Evolutionary conservation across 176 grass and related monocot species (phyloP).

Genomic region (Rhynchospora tenuis): DNA sequence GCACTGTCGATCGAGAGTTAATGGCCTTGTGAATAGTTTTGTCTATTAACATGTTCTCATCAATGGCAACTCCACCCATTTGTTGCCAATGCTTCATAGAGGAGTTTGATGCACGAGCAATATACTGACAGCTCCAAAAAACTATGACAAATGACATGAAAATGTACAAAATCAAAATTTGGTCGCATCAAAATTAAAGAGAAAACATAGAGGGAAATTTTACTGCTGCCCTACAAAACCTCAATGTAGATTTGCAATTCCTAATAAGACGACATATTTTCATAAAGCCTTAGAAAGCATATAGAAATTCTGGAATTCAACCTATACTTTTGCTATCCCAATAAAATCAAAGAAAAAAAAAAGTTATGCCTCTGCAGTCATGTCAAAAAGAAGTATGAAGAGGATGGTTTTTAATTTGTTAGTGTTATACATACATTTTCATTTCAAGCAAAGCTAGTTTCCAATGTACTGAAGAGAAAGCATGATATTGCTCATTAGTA

Average conservation of each 20-base stretch:
- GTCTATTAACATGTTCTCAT: slow-evolving; percentile 90
- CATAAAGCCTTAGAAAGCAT: not conserved
- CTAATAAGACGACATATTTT: not conserved
- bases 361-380: not conserved
- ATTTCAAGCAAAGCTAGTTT: not conserved
- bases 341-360: not conserved
- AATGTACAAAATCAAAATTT: not conserved
- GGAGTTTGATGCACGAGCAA: slow-evolving; percentile 80
- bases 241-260: not conserved
- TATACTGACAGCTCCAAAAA: slow-evolving; percentile 95
- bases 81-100: slow-evolving; percentile 93
- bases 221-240: not conserved
- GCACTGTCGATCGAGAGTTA: slow-evolving; percentile 68
- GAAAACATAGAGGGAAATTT: not conserved
- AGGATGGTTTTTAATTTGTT: not conserved
- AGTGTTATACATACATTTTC: not conserved
- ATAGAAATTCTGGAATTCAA: not conserved
- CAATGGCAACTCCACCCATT: slow-evolving; percentile 80
- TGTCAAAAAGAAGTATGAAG: not conserved
- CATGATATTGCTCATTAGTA: not conserved
- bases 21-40: slow-evolving; percentile 89
- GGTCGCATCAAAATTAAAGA: not conserved
- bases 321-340: not conserved
- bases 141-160: slow-evolving; percentile 41
- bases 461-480: not conserved